Percentiles rank a stretch among this genome's conserved stretches.
Evolutionary conservation across 768 basidiomycete genomes (phyloP).

Genomic region (Tricholomella constricta): DNA sequence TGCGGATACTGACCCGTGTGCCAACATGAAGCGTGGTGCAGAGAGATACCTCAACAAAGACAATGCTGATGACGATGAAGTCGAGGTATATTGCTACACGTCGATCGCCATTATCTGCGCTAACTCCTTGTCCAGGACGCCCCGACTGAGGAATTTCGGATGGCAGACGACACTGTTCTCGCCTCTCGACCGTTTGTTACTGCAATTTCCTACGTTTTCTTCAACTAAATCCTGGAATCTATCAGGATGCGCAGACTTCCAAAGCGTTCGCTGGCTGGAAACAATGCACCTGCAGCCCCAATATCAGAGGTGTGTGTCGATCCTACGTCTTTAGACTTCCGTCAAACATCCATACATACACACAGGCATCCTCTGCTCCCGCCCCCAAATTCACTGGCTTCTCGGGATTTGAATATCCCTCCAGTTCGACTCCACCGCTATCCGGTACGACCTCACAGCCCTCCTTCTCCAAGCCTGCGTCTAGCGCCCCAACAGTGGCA

Average conservation of each 20-base stretch:
- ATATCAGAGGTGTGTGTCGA: conserved; percentile 17
- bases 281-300: conserved; percentile 25
- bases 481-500: conserved; percentile 28
- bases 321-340: conserved; percentile 1
- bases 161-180: conserved; percentile 59
- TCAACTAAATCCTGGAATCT: conserved; percentile 6
- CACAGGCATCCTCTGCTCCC: conserved; percentile 25
- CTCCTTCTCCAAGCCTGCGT: conserved; percentile 2
- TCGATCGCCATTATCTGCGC: not conserved
- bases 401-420: conserved; percentile 47
- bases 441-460: not conserved
- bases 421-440: conserved; percentile 21
- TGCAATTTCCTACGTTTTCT: not conserved
- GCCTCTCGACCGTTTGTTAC: conserved; percentile 48
- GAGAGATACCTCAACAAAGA: conserved; percentile 72
- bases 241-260: conserved; percentile 68
- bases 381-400: conserved; percentile 54
- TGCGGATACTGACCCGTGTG: not conserved
- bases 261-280: conserved; percentile 38
- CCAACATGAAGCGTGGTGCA: conserved; percentile 71
- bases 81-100: conserved; percentile 25
- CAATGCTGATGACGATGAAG: conserved; percentile 42
- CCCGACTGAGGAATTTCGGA: conserved; percentile 47
- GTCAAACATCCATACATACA: conserved; percentile 6
- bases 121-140: conserved; percentile 38